Base-by-base conservation (phyloP, 306 rosid species). In the Dryas octopetala region DNA sequence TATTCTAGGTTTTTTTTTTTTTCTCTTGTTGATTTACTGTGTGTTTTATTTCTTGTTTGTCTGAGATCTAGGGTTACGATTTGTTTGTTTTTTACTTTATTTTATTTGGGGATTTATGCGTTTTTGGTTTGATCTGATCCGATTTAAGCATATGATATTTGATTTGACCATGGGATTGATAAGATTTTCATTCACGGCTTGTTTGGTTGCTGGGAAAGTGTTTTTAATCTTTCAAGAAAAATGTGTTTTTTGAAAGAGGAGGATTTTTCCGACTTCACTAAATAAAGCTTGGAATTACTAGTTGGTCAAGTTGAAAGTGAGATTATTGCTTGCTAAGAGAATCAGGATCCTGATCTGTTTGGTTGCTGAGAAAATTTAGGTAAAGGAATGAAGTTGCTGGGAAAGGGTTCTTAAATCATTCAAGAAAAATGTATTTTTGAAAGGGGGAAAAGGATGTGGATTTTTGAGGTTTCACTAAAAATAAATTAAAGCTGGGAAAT, bases 31-130 rank as follows among this genome's bases (percentile, higher is more conserved):
- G 32, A 13, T 74, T n/a, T 23, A 32, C 23, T 47, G 61, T 52
- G 2, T 15, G 9, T 70, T 16, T 1, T 16, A 23, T n/a, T n/a
- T 32, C 28, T 40, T 59, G 52, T 54, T 49, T 48, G 16, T 15
- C 19, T 10, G 68, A 78, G 83, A 81, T 74, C 82, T 65, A 53
- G 75, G 57, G 61, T 48, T 46, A 5, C 3, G 73, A 17, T 26
- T 11, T 51, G 28, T 11, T 45, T 79, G 13, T 50, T 43, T 3
- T 74, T 66, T 60, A 4, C 15, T 14, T 69, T 32, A 4, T 16
- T 12, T 28, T 13, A 1, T 23, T 4, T 16, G 59, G 41, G 4
- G 23, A 12, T 46, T 40, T 70, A 2, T 3, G 54, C 50, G 26
- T 17, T 77, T 71, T 11, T 71, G 4, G 50, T 60, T 73, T 71